phyloP scores from a whole-genome alignment of 805 yeast genomes.

The Starmerella ratchasimensis region DNA sequence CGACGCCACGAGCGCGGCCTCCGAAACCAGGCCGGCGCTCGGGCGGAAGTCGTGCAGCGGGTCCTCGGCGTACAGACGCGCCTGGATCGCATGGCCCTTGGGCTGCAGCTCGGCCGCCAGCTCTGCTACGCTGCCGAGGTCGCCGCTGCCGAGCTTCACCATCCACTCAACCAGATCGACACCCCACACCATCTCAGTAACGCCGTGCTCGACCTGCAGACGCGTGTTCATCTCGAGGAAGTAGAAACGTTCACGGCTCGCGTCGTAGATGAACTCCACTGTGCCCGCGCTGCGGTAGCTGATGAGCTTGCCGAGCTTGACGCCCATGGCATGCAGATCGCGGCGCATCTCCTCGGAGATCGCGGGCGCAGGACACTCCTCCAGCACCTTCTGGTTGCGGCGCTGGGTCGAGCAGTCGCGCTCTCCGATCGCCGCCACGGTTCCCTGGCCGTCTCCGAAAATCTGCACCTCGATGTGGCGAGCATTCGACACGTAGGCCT shows the following conservation, averaged over 20 bases:
- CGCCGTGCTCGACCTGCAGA: slow-evolving; percentile 96
- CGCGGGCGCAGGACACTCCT: slow-evolving; percentile 93
- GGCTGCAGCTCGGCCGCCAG: slow-evolving; percentile 73
- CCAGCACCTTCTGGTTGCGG: slow-evolving; percentile 97
- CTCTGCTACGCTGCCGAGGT: slow-evolving; percentile 98
- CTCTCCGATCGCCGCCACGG: slow-evolving; percentile 88
- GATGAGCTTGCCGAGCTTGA: slow-evolving; percentile 72
- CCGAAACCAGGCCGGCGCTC: neutral
- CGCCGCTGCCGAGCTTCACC: slow-evolving; percentile 58
- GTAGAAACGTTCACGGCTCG: slow-evolving; percentile 75
- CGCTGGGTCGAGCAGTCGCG: slow-evolving; percentile 99
- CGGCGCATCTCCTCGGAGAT: slow-evolving; percentile 71
- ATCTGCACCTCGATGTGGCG: slow-evolving; percentile 97
- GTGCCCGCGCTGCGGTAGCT: slow-evolving; percentile 96
- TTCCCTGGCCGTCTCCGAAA: slow-evolving; percentile 85
- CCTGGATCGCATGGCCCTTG: slow-evolving; percentile 96
- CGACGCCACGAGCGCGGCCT: neutral
- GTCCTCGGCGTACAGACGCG: slow-evolving; percentile 98
- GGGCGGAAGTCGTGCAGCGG: slow-evolving; percentile 95
- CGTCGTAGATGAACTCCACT: slow-evolving; percentile 91
- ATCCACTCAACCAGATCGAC: slow-evolving; percentile 57
- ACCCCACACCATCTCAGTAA: slow-evolving; percentile 97
- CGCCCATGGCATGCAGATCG: slow-evolving; percentile 89
- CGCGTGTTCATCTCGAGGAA: slow-evolving; percentile 97
- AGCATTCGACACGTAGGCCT: slow-evolving; percentile 85